A percentile compares a stretch with the other conserved stretches of the same genome.
Evolutionary conservation across 495 filamentous ascomycete genomes (phyloP).

Genomic region (Talaromyces liani): DNA sequence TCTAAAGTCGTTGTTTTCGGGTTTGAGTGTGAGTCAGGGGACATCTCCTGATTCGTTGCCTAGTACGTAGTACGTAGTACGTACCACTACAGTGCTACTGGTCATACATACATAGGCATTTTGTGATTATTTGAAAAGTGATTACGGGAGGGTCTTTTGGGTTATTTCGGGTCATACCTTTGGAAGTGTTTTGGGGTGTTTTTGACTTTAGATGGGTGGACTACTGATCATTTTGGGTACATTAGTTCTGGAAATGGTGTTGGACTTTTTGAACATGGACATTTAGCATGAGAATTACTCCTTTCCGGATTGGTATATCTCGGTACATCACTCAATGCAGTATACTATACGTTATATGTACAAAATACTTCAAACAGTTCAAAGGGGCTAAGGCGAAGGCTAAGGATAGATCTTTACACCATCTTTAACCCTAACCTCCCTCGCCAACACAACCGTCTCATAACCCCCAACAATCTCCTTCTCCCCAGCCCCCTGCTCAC

Average conservation of each 20-base stretch:
- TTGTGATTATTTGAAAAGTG: background rate
- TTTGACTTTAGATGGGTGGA: background rate
- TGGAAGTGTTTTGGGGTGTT: background rate
- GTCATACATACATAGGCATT: background rate
- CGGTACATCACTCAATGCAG: background rate
- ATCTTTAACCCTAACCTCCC: conserved; percentile 47
- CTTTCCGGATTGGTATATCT: background rate
- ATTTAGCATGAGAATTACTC: background rate
- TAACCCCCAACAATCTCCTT: conserved; percentile 58
- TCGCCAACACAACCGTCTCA: conserved; percentile 75
- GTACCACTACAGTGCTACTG: background rate
- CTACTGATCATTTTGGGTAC: background rate
- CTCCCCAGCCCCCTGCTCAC: conserved; percentile 27
- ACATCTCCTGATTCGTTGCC: conserved; percentile 9
- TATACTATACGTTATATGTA: background rate
- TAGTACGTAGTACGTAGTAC: conserved; percentile 3
- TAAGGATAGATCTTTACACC: conserved; percentile 22
- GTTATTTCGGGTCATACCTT: background rate
- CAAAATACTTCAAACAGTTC: background rate
- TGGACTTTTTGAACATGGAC: background rate
- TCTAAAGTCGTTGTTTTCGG: conserved; percentile 65
- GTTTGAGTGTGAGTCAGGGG: conserved; percentile 34
- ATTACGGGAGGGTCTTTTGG: background rate
- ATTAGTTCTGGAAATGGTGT: background rate
- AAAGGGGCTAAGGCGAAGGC: no score